Evolutionary conservation across 148 eudicot genomes (phyloP).

Genomic region (Cornus controversa): DNA sequence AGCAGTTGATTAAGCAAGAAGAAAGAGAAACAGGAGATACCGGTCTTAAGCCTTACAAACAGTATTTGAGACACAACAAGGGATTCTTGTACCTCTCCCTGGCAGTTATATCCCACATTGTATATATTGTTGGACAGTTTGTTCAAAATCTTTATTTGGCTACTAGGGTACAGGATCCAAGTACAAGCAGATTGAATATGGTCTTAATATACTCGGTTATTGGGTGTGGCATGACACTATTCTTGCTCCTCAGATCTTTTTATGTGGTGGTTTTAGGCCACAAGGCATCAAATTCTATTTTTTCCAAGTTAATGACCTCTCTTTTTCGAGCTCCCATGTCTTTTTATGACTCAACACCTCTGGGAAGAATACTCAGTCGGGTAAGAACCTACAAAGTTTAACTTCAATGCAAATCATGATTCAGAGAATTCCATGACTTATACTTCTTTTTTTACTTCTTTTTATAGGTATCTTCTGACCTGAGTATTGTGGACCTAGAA

Average conservation of each 20-base stretch:
- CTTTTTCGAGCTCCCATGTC: slow-evolving; percentile 65
- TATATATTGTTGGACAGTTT: slow-evolving; percentile 42
- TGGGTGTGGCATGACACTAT: slow-evolving; percentile 33
- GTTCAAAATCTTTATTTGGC: slow-evolving; percentile 56
- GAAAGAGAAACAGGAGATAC: slow-evolving; percentile 58
- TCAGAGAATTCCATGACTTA: background rate
- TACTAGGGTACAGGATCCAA: slow-evolving; percentile 30
- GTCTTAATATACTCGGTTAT: slow-evolving; percentile 30
- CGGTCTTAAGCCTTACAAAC: slow-evolving; percentile 48
- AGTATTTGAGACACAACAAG: slow-evolving; percentile 47
- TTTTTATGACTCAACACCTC: slow-evolving; percentile 61
- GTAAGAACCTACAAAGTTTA: slow-evolving; percentile 28
- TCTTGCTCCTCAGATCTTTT: slow-evolving; percentile 40
- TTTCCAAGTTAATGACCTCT: slow-evolving; percentile 40
- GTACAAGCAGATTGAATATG: slow-evolving; percentile 22
- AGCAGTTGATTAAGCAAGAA: slow-evolving; percentile 54
- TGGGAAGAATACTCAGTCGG: slow-evolving; percentile 65
- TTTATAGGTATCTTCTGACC: slow-evolving; percentile 50
- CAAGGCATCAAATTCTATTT: slow-evolving; percentile 44
- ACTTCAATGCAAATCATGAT: background rate
- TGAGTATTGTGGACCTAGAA: slow-evolving; percentile 51
- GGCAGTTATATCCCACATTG: slow-evolving; percentile 28
- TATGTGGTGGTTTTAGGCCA: slow-evolving; percentile 35
- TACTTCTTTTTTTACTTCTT: background rate
- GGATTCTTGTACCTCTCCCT: slow-evolving; percentile 43